Conservation (phyloP, 1,139 yeast genomes). For the Wickerhamomyces sp. region DNA sequence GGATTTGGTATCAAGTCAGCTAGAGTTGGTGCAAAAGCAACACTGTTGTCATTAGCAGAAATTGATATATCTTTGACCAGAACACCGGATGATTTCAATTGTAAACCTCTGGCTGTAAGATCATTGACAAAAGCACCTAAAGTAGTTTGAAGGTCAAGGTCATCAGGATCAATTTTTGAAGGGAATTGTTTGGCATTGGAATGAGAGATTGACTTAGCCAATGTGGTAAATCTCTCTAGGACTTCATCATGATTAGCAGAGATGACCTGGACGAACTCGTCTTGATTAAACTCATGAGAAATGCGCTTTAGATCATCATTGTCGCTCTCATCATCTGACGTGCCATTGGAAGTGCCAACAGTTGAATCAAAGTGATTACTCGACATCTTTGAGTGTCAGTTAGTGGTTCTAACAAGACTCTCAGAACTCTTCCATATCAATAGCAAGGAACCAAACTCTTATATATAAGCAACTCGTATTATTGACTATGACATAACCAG, state of each 20-base stretch:
- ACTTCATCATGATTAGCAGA: constrained; percentile 1
- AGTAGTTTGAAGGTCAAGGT: constrained; percentile 31
- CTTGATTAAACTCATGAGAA: background rate
- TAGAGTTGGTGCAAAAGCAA: constrained; percentile 43
- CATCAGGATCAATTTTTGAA: constrained; percentile 35
- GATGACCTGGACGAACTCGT: constrained; percentile 1
- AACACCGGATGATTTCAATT: constrained; percentile 42
- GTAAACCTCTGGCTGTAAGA: constrained; percentile 39
- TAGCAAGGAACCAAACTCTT: too few species aligned
- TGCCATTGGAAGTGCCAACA: too few species aligned
- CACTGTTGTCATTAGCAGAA: constrained; percentile 43
- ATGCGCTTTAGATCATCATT: too few species aligned
- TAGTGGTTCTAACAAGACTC: too few species aligned
- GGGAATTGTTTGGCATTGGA: constrained; percentile 31
- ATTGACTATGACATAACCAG: too few species aligned
- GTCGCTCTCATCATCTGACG: too few species aligned
- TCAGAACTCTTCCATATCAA: too few species aligned
- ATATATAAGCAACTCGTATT: too few species aligned
- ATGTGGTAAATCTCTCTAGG: background rate
- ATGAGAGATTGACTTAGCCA: constrained; percentile 3
- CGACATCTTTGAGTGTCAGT: too few species aligned
- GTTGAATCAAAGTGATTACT: too few species aligned
- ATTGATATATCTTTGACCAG: constrained; percentile 42
- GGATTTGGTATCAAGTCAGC: constrained; percentile 43
- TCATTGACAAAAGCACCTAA: constrained; percentile 26